These are phyloP conservation scores for Apiotrichum veenhuisii DNA, from an alignment of 1,284 basidiomycete species.

Conservation along the genomic window DNA sequence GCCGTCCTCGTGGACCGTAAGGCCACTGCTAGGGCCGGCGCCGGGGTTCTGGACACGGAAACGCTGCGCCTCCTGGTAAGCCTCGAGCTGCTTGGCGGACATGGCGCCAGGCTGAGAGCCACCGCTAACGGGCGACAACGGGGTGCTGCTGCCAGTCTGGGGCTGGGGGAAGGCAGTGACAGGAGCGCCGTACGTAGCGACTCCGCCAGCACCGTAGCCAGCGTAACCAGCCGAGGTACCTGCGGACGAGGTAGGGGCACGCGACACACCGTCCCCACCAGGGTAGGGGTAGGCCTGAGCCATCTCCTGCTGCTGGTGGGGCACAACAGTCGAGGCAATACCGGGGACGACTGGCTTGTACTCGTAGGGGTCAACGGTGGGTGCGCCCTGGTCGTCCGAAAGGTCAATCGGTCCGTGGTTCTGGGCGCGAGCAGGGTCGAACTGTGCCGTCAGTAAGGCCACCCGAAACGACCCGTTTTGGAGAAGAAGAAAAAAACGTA, in stretches of 20 bases:
- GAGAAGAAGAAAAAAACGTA: slow-evolving; percentile 3
- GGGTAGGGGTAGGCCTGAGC: slow-evolving; percentile 15
- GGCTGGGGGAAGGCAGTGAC: slow-evolving; percentile 7
- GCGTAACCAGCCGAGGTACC: slow-evolving; percentile 39
- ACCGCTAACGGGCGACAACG: slow-evolving; percentile 3
- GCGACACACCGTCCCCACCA: slow-evolving; percentile 21
- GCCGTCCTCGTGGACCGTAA: slow-evolving; percentile 39
- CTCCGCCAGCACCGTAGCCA: slow-evolving; percentile 31
- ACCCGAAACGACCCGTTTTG: too few species aligned
- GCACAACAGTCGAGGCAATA: slow-evolving; percentile 30
- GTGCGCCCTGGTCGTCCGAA: slow-evolving; percentile 32
- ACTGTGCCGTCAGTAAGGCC: slow-evolving; percentile 24
- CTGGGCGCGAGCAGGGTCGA: slow-evolving; percentile 40
- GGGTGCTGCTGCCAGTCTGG: not conserved
- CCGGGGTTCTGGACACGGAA: slow-evolving; percentile 33
- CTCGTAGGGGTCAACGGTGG: slow-evolving; percentile 44
- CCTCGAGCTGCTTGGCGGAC: slow-evolving; percentile 43
- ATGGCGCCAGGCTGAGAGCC: slow-evolving; percentile 7
- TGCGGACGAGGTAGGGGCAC: slow-evolving; percentile 35
- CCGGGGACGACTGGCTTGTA: slow-evolving; percentile 22
- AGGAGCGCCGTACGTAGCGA: slow-evolving; percentile 1
- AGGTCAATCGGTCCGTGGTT: slow-evolving; percentile 44
- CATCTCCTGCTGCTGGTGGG: slow-evolving; percentile 43
- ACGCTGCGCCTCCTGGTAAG: slow-evolving; percentile 37
- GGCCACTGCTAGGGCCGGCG: slow-evolving; percentile 6